A percentile compares a stretch with the other conserved stretches of the same genome.
phyloP scores from a whole-genome alignment of 2,329 filamentous ascomycete species.

The Xylaria multiplex region DNA sequence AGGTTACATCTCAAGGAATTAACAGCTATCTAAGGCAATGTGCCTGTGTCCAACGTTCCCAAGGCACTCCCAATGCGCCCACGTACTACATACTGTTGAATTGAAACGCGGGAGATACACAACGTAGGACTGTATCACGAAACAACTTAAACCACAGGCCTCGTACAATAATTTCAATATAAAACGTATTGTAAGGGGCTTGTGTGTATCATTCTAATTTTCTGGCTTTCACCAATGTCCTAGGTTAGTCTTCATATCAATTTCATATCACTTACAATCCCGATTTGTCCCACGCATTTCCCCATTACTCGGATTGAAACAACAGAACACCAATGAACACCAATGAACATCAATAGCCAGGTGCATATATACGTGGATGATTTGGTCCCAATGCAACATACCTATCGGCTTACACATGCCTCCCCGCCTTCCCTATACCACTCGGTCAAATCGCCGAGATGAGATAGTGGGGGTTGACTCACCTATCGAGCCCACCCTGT shows the following conservation, averaged over 20 bases:
- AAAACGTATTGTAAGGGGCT: neutral
- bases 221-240: conserved; percentile 11
- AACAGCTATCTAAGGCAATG: neutral
- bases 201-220: neutral
- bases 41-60: no score
- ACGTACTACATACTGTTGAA: neutral
- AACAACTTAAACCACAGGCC: neutral
- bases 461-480: conserved; percentile 24
- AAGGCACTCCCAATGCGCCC: neutral
- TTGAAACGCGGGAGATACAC: neutral
- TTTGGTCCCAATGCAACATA: conserved; percentile 18
- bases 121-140: neutral
- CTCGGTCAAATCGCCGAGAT: conserved; percentile 8
- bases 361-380: neutral
- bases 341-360: neutral
- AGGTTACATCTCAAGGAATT: neutral
- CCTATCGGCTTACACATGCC: conserved; percentile 13
- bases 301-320: neutral
- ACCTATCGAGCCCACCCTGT: neutral
- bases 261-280: conserved; percentile 9
- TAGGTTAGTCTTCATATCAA: neutral
- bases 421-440: conserved; percentile 1
- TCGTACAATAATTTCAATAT: no score
- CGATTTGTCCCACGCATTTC: neutral
- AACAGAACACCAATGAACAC: neutral